A percentile compares a stretch with the other conserved stretches of the same genome.
Conservation (phyloP, 352 stramenopile species). For the Phytopythium litorale region DNA sequence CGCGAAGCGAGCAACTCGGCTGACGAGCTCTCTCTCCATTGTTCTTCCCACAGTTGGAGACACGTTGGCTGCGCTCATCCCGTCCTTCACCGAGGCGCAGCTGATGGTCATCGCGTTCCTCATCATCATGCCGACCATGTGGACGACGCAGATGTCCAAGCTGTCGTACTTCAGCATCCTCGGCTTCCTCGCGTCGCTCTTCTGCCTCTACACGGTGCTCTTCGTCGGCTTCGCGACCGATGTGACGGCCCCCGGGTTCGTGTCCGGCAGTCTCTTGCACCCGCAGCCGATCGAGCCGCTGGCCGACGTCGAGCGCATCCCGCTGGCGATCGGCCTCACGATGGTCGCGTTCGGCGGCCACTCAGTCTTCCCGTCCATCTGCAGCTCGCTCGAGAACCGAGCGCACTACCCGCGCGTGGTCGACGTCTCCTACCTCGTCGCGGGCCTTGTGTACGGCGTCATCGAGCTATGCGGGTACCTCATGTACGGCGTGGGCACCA, state of each 20-base stretch:
- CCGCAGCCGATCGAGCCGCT: conserved; percentile 63
- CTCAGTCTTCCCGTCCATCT: conserved; percentile 89
- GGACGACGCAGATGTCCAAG: conserved; percentile 77
- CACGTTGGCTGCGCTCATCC: conserved; percentile 68
- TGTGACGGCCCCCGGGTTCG: conserved; percentile 26
- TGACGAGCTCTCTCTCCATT: not conserved
- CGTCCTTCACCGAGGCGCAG: conserved; percentile 49
- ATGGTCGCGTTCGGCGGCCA: conserved; percentile 88
- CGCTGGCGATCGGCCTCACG: conserved; percentile 75
- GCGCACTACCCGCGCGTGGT: conserved; percentile 61
- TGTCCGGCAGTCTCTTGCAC: conserved; percentile 50
- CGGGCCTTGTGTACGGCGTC: conserved; percentile 64
- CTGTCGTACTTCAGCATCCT: conserved; percentile 85
- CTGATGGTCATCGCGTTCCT: conserved; percentile 68
- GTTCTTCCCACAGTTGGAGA: conserved; percentile 64
- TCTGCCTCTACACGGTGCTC: conserved; percentile 73
- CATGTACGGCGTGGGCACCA: conserved; percentile 75
- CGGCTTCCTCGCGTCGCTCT: conserved; percentile 79
- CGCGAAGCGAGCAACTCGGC: not conserved
- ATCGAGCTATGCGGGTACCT: conserved; percentile 80
- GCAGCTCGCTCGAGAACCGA: conserved; percentile 70
- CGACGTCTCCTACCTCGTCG: conserved; percentile 69
- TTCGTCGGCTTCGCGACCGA: conserved; percentile 72
- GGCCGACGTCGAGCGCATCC: conserved; percentile 60
- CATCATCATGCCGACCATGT: conserved; percentile 74